A percentile compares a stretch with the other conserved stretches of the same genome.
Conservation (phyloP, 139 green algal genomes). For the Picochlorum sp. region DNA sequence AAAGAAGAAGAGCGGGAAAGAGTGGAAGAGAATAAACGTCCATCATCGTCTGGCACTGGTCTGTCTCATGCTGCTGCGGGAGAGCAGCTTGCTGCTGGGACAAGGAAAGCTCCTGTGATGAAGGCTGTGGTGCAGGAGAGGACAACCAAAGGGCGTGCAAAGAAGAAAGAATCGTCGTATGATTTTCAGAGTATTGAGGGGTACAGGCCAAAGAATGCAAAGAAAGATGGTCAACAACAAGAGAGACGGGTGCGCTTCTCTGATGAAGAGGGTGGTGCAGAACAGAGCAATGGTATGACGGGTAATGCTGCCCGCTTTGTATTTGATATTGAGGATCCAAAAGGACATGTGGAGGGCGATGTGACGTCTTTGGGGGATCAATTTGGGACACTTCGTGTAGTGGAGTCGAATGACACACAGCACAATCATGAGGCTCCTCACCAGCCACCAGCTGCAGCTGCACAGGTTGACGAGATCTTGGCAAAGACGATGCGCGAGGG, state of each 20-base stretch:
- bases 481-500: slow-evolving; percentile 1
- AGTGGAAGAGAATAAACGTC: neutral
- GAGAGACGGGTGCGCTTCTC: neutral
- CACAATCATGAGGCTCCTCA: too few species aligned
- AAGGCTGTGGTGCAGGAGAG: slow-evolving; percentile 22
- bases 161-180: neutral
- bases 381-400: slow-evolving; percentile 9
- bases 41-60: too few species aligned
- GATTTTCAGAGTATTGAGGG: slow-evolving; percentile 18
- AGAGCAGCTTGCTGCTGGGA: slow-evolving; percentile 18
- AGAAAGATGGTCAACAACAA: neutral
- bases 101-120: slow-evolving; percentile 25
- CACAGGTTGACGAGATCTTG: neutral
- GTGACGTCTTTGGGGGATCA: neutral
- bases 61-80: too few species aligned
- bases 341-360: neutral
- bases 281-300: neutral
- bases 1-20: neutral
- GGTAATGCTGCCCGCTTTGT: slow-evolving; percentile 3
- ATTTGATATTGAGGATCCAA: slow-evolving; percentile 13
- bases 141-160: neutral
- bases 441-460: too few species aligned
- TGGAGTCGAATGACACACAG: too few species aligned
- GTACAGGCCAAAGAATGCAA: slow-evolving; percentile 16
- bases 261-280: neutral